A percentile compares a stretch with the other conserved stretches of the same genome.
Evolutionary conservation across 495 filamentous ascomycete species (phyloP).

Genomic region (Aspergillus carlsbadensis): DNA sequence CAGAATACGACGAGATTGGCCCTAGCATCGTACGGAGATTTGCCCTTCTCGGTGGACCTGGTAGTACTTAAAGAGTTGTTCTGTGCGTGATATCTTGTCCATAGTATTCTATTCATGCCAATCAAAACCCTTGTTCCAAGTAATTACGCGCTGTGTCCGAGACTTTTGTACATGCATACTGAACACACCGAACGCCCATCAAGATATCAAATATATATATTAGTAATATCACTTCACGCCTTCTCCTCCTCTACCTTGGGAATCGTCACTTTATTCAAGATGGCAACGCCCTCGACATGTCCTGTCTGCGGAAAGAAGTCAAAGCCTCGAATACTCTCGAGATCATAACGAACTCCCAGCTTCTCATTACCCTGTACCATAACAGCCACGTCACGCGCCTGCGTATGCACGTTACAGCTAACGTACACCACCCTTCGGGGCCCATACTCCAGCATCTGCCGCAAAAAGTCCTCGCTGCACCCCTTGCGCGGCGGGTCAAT

Average conservation of each 20-base stretch:
- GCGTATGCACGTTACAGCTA: conserved; percentile 96
- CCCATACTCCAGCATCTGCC: conserved; percentile 71
- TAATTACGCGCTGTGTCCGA: background rate
- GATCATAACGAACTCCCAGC: conserved; percentile 64
- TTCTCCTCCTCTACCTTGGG: background rate
- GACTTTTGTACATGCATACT: background rate
- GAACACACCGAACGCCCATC: background rate
- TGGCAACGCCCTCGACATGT: conserved; percentile 92
- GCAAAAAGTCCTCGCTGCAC: conserved; percentile 80
- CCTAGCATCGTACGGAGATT: conserved; percentile 95
- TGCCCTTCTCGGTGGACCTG: conserved; percentile 89
- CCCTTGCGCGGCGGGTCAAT: conserved; percentile 95
- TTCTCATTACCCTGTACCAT: conserved; percentile 65
- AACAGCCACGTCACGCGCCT: conserved; percentile 86
- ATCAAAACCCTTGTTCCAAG: conserved; percentile 7
- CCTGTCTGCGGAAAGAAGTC: conserved; percentile 99
- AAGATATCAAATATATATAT: background rate
- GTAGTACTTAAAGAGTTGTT: conserved; percentile 48
- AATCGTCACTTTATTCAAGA: conserved; percentile 51
- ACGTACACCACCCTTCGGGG: conserved; percentile 87
- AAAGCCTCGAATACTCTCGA: conserved; percentile 90
- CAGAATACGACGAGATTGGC: conserved; percentile 90
- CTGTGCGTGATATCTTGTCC: conserved; percentile 20
- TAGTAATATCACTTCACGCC: background rate
- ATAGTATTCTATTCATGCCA: conserved; percentile 24